These are phyloP conservation scores for Phoenix dactylifera DNA, from an alignment of 176 grass and related monocot species.

Conservation along the genomic window DNA sequence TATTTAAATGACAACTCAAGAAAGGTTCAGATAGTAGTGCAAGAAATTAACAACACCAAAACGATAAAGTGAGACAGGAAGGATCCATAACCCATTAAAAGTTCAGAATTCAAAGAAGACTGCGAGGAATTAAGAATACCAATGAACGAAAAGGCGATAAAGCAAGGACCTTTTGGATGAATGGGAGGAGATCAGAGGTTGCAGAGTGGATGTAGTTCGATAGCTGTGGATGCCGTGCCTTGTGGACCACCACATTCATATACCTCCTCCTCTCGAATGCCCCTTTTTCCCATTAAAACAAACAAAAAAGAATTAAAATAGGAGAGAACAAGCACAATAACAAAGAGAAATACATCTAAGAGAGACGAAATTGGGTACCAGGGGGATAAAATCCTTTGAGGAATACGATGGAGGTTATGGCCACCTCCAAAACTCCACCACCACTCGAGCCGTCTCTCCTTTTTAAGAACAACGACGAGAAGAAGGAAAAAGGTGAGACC, in stretches of 20 bases:
- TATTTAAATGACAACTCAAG: too few species aligned
- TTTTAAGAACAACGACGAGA: background rate
- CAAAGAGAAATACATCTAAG: background rate
- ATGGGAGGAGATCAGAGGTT: conserved; percentile 52
- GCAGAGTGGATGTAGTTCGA: conserved; percentile 65
- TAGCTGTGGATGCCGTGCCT: conserved; percentile 62
- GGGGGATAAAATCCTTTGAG: conserved; percentile 84
- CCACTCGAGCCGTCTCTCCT: conserved; percentile 70
- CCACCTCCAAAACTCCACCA: conserved; percentile 92
- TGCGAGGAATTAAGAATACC: background rate
- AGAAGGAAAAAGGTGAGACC: background rate
- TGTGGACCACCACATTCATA: conserved; percentile 94
- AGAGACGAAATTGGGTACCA: conserved; percentile 30
- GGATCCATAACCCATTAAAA: background rate
- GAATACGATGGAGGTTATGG: conserved; percentile 86
- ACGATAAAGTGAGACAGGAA: too few species aligned
- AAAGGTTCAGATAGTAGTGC: too few species aligned
- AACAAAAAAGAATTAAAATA: background rate
- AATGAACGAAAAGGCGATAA: background rate
- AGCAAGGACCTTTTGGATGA: conserved; percentile 60
- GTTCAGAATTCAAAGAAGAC: background rate
- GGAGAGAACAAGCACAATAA: background rate
- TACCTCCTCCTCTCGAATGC: conserved; percentile 99
- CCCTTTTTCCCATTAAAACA: conserved; percentile 18
- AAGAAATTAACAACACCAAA: too few species aligned